Evolutionary conservation across 495 filamentous ascomycete species (phyloP).

Genomic region (Daldinia grandis): DNA sequence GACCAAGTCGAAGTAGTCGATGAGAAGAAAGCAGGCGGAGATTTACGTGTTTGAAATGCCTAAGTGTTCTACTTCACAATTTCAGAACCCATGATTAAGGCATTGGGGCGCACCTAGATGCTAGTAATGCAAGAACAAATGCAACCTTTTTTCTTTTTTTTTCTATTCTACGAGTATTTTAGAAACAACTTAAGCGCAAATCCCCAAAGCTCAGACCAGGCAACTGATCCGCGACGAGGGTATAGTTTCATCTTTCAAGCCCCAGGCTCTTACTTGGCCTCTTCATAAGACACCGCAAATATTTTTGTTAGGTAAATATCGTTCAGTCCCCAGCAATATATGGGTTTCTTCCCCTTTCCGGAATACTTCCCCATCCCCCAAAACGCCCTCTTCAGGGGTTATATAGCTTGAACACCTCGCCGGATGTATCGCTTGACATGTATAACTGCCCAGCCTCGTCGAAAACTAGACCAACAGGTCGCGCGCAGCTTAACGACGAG

Average conservation of each 20-base stretch:
- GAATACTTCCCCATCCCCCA: background rate
- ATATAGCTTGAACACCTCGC: conserved; percentile 65
- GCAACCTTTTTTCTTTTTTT: background rate
- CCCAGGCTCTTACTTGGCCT: background rate
- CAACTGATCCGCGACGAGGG: background rate
- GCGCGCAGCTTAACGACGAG: conserved; percentile 55
- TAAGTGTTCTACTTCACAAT: background rate
- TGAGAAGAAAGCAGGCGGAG: conserved; percentile 9
- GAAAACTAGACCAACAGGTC: conserved; percentile 64
- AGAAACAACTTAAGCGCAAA: background rate
- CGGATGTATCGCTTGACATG: conserved; percentile 65
- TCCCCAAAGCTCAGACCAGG: background rate
- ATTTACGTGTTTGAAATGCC: background rate
- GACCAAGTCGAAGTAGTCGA: conserved; percentile 34
- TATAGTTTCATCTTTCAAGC: background rate
- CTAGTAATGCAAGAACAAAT: background rate
- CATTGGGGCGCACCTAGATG: background rate
- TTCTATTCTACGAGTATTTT: background rate
- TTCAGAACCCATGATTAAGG: background rate
- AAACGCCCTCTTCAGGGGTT: background rate
- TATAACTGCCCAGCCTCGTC: conserved; percentile 60
- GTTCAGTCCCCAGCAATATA: background rate
- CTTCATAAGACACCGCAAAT: background rate
- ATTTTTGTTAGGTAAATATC: background rate
- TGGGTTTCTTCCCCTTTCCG: background rate